phyloP scores from a whole-genome alignment of 129 eudicot genomes.

The Flaveria ramosissima region DNA sequence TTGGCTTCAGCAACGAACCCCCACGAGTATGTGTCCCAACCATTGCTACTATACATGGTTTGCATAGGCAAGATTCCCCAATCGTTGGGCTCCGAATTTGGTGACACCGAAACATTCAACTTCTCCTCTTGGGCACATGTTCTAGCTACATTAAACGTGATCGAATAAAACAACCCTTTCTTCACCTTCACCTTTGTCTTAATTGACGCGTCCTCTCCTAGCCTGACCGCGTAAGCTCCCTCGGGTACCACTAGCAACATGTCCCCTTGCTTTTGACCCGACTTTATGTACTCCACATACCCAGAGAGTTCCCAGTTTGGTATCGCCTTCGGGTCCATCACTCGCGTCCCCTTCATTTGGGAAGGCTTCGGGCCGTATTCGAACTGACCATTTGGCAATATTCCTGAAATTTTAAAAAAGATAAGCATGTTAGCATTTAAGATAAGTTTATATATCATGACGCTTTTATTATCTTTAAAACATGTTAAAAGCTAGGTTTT shows the following conservation, averaged over 20 bases:
- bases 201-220: slow-evolving; percentile 72
- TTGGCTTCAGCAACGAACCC: slow-evolving; percentile 68
- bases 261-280: slow-evolving; percentile 81
- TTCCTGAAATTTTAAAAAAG: slow-evolving; percentile 42
- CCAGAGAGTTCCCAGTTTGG: slow-evolving; percentile 81
- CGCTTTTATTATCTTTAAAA: background rate
- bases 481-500: background rate
- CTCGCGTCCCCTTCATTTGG: slow-evolving; percentile 65
- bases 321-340: slow-evolving; percentile 53
- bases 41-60: slow-evolving; percentile 75
- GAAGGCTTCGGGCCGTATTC: slow-evolving; percentile 73
- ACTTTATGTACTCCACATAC: slow-evolving; percentile 72
- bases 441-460: background rate
- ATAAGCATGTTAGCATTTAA: background rate
- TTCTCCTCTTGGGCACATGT: slow-evolving; percentile 84
- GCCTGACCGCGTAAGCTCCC: slow-evolving; percentile 67
- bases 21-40: slow-evolving; percentile 87
- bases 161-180: slow-evolving; percentile 61
- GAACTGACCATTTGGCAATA: slow-evolving; percentile 71
- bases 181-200: slow-evolving; percentile 55
- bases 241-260: slow-evolving; percentile 84
- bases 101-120: slow-evolving; percentile 67
- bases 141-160: slow-evolving; percentile 72
- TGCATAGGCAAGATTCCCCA: slow-evolving; percentile 83
- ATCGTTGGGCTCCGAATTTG: slow-evolving; percentile 50